Base-by-base conservation (phyloP, 1,284 basidiomycete genomes). In the Leccinum angustisporum region DNA sequence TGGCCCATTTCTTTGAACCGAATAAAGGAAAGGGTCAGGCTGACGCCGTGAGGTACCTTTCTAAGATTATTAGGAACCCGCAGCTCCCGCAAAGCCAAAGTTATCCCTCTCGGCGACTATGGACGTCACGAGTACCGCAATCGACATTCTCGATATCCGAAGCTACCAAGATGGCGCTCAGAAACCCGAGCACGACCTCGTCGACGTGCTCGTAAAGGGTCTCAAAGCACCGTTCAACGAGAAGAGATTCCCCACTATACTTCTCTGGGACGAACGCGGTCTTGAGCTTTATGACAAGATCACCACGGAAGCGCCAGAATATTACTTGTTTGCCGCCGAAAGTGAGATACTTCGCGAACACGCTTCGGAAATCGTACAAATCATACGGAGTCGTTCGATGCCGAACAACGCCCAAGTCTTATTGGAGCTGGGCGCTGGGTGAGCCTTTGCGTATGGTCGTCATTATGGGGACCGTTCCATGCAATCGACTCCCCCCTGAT, bases 251-350 rank as follows among this genome's bases (percentile, higher is more conserved):
- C 94, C 95, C 4, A 96, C 94, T 0, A 80, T 94, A 71, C 83
- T 97, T 14, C 82, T 97, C 7, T 97, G 97, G 76, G 88, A 95
- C 68, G 92, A 96, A 72, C 81, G 79, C 25, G 95, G 95, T 2
- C 80, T 98, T 58, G 81, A 84, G 68, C 79, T 95, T 16, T 95
- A 94, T 77, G 93, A 95, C 77, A 81, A 84, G 58, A 92, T 96
- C 62, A 95, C 93, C 0, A 89, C 90, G 14, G 79, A 88, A 51
- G 91, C 85, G 0, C 82, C 86, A 8, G 94, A 95, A 67, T 98
- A 98, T 75, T 98, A 98, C 74, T 83, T 94, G 21, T 97, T 95
- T 75, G 77, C 79, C 7, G 87, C 89, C 0, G 91, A 92, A 70
- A 88, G 92, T 70, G 81, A 85, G 61, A 90, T 92, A 62, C 75